These are phyloP conservation scores for Tricladium varicosporioides DNA, from an alignment of 2,329 filamentous ascomycete genomes.

Conservation along the genomic window DNA sequence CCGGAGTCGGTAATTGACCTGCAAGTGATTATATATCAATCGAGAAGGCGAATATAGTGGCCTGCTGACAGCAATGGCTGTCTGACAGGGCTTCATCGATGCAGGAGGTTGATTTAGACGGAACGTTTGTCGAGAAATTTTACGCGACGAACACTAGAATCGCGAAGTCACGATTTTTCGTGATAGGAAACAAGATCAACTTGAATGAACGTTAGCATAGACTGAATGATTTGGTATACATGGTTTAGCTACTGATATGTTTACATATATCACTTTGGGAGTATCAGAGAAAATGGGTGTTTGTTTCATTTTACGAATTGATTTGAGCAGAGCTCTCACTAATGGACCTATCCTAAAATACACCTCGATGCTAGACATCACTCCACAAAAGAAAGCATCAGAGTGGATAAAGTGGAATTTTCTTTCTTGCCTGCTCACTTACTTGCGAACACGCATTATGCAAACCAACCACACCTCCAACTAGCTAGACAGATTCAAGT, in stretches of 20 bases:
- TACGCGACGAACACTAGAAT: not conserved
- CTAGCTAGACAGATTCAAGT: not conserved
- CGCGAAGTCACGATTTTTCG: not conserved
- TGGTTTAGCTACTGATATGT: too few relatives aligned
- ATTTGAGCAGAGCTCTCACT: too few relatives aligned
- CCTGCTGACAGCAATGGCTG: slow-evolving; percentile 19
- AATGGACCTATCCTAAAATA: too few relatives aligned
- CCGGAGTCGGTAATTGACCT: not conserved
- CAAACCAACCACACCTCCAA: not conserved
- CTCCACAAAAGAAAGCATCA: too few relatives aligned
- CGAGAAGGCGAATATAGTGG: slow-evolving; percentile 2
- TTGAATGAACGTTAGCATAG: too few relatives aligned
- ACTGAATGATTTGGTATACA: too few relatives aligned
- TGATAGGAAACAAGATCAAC: not conserved
- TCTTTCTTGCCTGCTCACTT: not conserved
- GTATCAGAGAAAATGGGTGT: too few relatives aligned
- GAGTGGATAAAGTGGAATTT: not conserved
- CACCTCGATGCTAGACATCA: too few relatives aligned
- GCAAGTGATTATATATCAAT: not conserved
- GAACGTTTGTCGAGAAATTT: not conserved
- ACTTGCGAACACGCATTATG: not conserved
- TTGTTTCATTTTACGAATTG: too few relatives aligned
- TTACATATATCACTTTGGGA: too few relatives aligned
- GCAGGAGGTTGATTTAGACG: not conserved
- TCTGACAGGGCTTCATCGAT: slow-evolving; percentile 21